Percentiles rank a stretch among this genome's conserved stretches.
phyloP scores from a whole-genome alignment of 805 yeast species.

The Candida incommunis region DNA sequence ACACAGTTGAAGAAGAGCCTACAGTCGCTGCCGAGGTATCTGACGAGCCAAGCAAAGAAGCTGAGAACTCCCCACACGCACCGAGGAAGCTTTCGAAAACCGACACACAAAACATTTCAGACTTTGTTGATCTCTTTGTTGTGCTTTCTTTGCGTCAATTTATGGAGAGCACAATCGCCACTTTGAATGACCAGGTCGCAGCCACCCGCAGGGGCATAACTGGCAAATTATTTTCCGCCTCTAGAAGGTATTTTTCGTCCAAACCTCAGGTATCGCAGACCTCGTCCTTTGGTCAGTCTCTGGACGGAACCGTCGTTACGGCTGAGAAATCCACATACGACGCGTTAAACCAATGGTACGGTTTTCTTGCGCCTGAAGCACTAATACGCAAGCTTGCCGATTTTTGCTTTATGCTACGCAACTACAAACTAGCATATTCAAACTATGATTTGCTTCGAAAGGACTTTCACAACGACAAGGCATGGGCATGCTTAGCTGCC shows the following conservation, averaged over 20 bases:
- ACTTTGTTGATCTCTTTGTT: constrained; percentile 3
- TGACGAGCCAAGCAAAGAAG: background rate
- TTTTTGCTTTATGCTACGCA: constrained; percentile 83
- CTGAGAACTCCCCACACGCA: background rate
- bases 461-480: constrained; percentile 63
- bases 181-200: constrained; percentile 76
- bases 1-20: background rate
- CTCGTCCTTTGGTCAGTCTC: background rate
- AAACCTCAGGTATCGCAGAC: background rate
- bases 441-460: constrained; percentile 72
- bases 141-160: constrained; percentile 21
- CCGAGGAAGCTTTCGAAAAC: constrained; percentile 5
- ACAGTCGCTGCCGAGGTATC: background rate
- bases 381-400: constrained; percentile 74
- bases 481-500: constrained; percentile 70
- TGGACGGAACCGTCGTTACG: background rate
- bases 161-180: constrained; percentile 67
- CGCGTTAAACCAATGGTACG: constrained; percentile 24
- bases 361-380: constrained; percentile 53
- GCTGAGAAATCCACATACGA: background rate
- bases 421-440: constrained; percentile 69
- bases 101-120: constrained; percentile 8
- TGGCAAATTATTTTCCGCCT: constrained; percentile 55
- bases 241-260: constrained; percentile 36
- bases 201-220: constrained; percentile 66